These are phyloP conservation scores for Fusarium sp. DNA, from an alignment of 2,329 filamentous ascomycete species.

Conservation along the genomic window DNA sequence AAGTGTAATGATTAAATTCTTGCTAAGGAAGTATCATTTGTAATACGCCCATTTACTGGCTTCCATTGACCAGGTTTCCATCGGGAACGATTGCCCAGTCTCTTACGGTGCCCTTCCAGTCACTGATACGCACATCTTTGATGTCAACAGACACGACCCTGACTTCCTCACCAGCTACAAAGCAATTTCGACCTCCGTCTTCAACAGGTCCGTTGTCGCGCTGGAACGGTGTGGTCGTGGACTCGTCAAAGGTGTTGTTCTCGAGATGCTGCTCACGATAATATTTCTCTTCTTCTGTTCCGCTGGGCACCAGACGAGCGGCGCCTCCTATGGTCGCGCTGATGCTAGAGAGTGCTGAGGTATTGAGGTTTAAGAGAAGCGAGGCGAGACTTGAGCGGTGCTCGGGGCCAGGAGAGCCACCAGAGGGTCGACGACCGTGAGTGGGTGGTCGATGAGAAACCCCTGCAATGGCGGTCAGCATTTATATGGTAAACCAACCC, in stretches of 20 bases:
- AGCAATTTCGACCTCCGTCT: conserved; percentile 70
- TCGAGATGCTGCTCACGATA: conserved; percentile 86
- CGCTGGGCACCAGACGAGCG: conserved; percentile 77
- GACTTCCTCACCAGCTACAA: conserved; percentile 85
- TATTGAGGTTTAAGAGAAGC: conserved; percentile 91
- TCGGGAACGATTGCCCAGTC: conserved; percentile 72
- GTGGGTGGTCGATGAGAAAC: conserved; percentile 91
- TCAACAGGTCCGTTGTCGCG: conserved; percentile 52
- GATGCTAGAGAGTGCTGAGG: conserved; percentile 86
- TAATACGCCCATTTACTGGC: conserved; percentile 35
- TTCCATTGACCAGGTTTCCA: conserved; percentile 55
- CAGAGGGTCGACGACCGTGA: conserved; percentile 67
- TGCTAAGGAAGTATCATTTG: background rate
- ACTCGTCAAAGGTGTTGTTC: conserved; percentile 87
- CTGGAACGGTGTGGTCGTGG: conserved; percentile 50
- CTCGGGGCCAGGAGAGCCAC: conserved; percentile 72
- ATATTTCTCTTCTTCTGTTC: conserved; percentile 85
- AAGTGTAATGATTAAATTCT: conserved; percentile 12
- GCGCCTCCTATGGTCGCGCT: conserved; percentile 93
- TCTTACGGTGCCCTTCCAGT: conserved; percentile 93
- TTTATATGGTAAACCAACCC: background rate
- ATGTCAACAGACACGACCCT: conserved; percentile 89
- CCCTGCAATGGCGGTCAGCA: conserved; percentile 60
- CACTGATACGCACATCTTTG: conserved; percentile 85
- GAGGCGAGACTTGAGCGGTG: conserved; percentile 80